phyloP scores from a whole-genome alignment of 2,329 filamentous ascomycete species.

The Thelonectria rubi region DNA sequence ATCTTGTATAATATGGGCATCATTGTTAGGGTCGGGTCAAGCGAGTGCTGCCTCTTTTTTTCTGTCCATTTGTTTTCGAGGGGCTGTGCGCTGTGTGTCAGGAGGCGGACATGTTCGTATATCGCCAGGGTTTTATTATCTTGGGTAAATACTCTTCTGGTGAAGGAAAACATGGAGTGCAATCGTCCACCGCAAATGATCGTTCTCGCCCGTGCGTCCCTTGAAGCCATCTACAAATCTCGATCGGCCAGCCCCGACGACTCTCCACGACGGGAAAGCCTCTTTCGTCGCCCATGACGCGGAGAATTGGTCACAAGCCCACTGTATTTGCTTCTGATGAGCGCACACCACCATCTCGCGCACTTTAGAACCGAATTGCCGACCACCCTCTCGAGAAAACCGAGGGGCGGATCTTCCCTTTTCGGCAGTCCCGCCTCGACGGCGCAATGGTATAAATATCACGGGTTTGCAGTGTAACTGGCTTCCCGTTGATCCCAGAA shows the following conservation, averaged over 20 bases:
- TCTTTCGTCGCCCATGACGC: neutral
- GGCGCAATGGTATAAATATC: constrained; percentile 32
- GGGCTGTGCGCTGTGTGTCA: constrained; percentile 29
- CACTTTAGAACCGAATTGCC: constrained; percentile 13
- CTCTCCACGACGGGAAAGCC: too few species aligned
- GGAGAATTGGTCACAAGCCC: neutral
- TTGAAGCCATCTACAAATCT: neutral
- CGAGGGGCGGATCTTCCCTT: constrained; percentile 43
- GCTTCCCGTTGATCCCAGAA: neutral
- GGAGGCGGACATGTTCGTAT: constrained; percentile 11
- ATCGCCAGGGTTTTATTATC: constrained; percentile 19
- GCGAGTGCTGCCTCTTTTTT: constrained; percentile 23
- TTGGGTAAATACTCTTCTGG: constrained; percentile 19
- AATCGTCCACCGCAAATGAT: too few species aligned
- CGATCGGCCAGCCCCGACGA: too few species aligned
- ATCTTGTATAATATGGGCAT: constrained; percentile 39
- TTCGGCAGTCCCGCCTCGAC: constrained; percentile 40
- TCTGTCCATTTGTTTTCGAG: neutral
- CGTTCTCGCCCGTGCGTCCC: neutral
- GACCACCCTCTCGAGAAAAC: neutral
- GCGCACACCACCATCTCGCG: constrained; percentile 6
- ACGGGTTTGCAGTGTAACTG: constrained; percentile 8
- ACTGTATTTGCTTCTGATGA: constrained; percentile 1
- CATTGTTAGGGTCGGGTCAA: constrained; percentile 30
- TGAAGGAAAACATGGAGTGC: too few species aligned